These are phyloP conservation scores for Phanerodontia chrysosporium DNA, from an alignment of 768 basidiomycete species.

Conservation along the genomic window DNA sequence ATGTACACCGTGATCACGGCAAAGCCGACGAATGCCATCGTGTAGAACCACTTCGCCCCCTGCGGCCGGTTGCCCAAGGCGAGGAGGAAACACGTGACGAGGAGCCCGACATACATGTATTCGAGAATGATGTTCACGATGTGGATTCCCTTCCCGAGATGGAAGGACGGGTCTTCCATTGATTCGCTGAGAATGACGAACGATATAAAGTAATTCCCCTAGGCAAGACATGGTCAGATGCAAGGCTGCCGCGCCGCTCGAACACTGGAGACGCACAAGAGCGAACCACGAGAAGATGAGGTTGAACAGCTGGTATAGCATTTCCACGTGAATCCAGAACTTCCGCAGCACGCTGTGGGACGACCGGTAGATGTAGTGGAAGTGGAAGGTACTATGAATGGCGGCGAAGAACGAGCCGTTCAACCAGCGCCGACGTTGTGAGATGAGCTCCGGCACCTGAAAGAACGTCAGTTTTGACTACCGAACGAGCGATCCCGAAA, in stretches of 20 bases:
- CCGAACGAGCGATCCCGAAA: background rate
- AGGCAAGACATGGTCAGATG: background rate
- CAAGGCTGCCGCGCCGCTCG: background rate
- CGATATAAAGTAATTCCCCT: constrained; percentile 90
- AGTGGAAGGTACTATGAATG: constrained; percentile 87
- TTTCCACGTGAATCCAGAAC: constrained; percentile 92
- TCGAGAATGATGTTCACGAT: constrained; percentile 74
- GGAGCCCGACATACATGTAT: constrained; percentile 84
- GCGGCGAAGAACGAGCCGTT: constrained; percentile 99
- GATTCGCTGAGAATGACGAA: constrained; percentile 75
- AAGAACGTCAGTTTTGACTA: background rate
- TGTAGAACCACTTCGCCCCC: constrained; percentile 86
- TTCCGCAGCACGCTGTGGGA: constrained; percentile 80
- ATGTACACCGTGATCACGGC: constrained; percentile 93
- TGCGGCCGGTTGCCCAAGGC: constrained; percentile 90
- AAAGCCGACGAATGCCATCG: constrained; percentile 81
- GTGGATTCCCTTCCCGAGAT: constrained; percentile 59
- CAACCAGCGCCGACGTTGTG: constrained; percentile 93
- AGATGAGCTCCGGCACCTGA: constrained; percentile 87
- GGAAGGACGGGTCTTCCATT: constrained; percentile 60
- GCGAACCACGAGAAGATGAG: constrained; percentile 92
- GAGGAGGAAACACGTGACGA: constrained; percentile 85
- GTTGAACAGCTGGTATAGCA: constrained; percentile 88
- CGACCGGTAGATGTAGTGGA: constrained; percentile 92
- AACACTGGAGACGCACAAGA: constrained; percentile 42